These are phyloP conservation scores for Leccinum solheimii DNA, from an alignment of 1,284 basidiomycete genomes.

Conservation along the genomic window DNA sequence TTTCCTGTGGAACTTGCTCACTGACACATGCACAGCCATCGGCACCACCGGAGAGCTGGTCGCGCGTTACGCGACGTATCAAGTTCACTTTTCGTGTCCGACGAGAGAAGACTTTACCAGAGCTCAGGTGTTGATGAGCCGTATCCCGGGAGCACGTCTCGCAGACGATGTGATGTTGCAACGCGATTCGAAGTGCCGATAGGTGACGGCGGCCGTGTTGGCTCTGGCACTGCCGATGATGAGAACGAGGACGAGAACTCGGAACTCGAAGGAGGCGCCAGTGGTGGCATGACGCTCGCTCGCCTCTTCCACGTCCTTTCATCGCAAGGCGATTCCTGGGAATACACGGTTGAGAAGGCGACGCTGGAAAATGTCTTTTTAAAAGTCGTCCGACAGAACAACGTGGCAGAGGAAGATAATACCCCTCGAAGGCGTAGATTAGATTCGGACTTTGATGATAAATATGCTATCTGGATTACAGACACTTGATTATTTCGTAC, in stretches of 20 bases:
- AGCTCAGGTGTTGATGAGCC: constrained; percentile 61
- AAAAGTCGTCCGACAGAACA: constrained; percentile 68
- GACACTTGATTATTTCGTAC: neutral
- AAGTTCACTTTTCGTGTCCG: constrained; percentile 73
- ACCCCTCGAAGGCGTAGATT: neutral
- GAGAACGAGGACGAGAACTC: neutral
- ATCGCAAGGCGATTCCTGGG: constrained; percentile 51
- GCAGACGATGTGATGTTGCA: constrained; percentile 79
- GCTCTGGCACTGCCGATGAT: neutral
- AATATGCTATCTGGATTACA: neutral
- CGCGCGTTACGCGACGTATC: constrained; percentile 69
- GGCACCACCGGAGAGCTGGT: constrained; percentile 68
- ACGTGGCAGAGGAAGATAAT: constrained; percentile 51
- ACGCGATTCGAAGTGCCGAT: constrained; percentile 79
- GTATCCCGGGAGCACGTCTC: constrained; percentile 62
- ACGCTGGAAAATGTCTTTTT: constrained; percentile 72
- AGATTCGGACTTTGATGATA: neutral
- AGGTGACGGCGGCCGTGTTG: constrained; percentile 13
- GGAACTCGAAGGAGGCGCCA: neutral
- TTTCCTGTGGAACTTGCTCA: neutral
- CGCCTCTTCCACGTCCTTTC: constrained; percentile 58
- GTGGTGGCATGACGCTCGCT: constrained; percentile 45
- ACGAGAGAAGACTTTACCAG: constrained; percentile 57
- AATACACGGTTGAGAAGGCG: constrained; percentile 69
- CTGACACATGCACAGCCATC: constrained; percentile 43